Evolutionary conservation across 139 green algal species (phyloP), one percentile per base, ranked within the genome.

Genomic region (Chlorella vulgaris): DNA sequence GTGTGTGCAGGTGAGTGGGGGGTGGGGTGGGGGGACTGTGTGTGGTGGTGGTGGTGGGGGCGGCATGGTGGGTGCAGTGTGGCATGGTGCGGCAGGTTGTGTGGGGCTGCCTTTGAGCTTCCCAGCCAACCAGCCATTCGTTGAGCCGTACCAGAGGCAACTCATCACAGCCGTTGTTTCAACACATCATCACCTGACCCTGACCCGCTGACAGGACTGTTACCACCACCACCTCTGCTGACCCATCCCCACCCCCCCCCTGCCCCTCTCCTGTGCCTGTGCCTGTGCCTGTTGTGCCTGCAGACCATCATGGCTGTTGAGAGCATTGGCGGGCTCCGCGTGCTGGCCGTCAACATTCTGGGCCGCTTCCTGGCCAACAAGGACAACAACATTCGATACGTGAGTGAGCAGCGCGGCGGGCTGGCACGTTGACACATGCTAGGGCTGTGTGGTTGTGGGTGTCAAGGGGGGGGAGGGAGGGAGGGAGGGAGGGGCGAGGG

Each of bases 311-410:
- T 99, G 88, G 93, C 89, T 35, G 90, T 98, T 36, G 94, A 99
- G 83, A 85, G 85, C 81, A 96, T 97, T 53, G 91, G 92, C 40
- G 95, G 96, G 22, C 91, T 99, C 82, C 91, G 96, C 19, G 93
- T 98, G 60, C 91, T 99, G 74, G 97, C 96, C 28, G 92, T 99
- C 81, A 99, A 99, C 89, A 98, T 98, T 62, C 87, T 99, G 79
- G 97, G 96, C 69, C 85, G 93, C 55, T 99, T 98, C 86, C 70
- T 92, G 75, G 73, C 43, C 33, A 81, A 82, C 79, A 76, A 78
- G 63, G 94, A 98, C 87, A 97, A 97, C 91, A 98, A 98, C 90
- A 97, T 97, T 35, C 91, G 94, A 63, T 99, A 99, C 86, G 97
- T n/a, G n/a, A n/a, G n/a, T n/a, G n/a, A n/a, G n/a, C n/a, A n/a